Evolutionary conservation across 2,329 filamentous ascomycete genomes (phyloP), one percentile per base, ranked within the genome.

Genomic region (Aspergillus felis): DNA sequence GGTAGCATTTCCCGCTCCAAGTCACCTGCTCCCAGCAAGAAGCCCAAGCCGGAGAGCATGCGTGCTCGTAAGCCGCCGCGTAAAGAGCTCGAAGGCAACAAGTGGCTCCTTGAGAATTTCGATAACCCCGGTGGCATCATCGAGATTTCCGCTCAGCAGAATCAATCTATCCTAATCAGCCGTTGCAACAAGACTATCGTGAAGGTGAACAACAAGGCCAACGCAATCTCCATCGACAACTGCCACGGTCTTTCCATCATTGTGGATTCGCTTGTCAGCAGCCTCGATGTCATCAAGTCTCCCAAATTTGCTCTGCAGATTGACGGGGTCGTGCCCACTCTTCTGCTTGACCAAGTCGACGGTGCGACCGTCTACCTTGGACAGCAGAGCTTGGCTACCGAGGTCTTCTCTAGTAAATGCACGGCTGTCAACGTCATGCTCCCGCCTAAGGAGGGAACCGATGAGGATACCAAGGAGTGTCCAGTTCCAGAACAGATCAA

Each of bases 181-280:
- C 88, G 90, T 66, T 97, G 93, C 82, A 92, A 87, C 76, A 94
- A 94, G 76, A 90, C 90, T 4, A 95, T 92, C 25, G 84, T 99
- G 68, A 89, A 95, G 66, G 80, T 99, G 70, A 89, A 86, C 70
- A 92, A 91, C 76, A 99, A 99, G 78, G 92, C 91, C 57, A 99
- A 99, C 72, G 92, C 94, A n/a, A 90, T 99, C 61, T 93, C 92
- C 4, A 84, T 97, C 65, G 94, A 97, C 78, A 97, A 97, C 78
- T 93, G 88, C 56, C 85, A 82, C 50, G 88, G 91, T 51, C 81
- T 95, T 20, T 95, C 91, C 28, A 84, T 99, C 54, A 86, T 97
- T 53, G 84, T 97, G 54, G 93, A 97, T 67, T 90, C 87, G 1
- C 86, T 97, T 10, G 90, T 97, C 50, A 95, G 90, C 51, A 91